A percentile compares a stretch with the other conserved stretches of the same genome.
phyloP scores from a whole-genome alignment of 1,284 basidiomycete genomes.

The Pyrrhoderma noxium region DNA sequence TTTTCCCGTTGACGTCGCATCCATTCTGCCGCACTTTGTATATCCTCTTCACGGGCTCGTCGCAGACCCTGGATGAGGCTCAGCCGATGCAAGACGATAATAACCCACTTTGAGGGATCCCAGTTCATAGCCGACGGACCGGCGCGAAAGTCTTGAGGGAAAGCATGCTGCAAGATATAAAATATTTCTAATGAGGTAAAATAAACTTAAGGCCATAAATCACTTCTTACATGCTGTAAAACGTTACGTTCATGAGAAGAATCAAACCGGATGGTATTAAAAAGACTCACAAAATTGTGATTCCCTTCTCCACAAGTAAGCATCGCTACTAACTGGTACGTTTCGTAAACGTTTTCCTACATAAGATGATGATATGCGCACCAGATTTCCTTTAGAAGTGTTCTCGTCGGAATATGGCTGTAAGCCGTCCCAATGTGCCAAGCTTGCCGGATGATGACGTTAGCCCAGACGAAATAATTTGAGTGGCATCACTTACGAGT shows the following conservation, averaged over 20 bases:
- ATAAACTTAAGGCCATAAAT: slow-evolving; percentile 1
- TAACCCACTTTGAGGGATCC: slow-evolving; percentile 82
- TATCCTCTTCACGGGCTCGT: slow-evolving; percentile 51
- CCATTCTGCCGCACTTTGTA: slow-evolving; percentile 45
- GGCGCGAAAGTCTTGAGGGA: slow-evolving; percentile 69
- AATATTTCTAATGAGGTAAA: background rate
- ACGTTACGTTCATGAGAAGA: background rate
- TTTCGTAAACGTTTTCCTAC: background rate
- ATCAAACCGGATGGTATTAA: too few relatives aligned
- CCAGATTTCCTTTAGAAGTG: slow-evolving; percentile 66
- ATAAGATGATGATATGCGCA: slow-evolving; percentile 26
- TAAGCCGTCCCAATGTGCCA: slow-evolving; percentile 74
- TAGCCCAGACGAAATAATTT: background rate
- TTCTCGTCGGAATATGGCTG: slow-evolving; percentile 76
- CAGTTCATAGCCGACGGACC: slow-evolving; percentile 56
- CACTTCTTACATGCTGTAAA: slow-evolving; percentile 17
- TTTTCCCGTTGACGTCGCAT: slow-evolving; percentile 35
- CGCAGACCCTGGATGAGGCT: slow-evolving; percentile 47
- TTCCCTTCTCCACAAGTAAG: slow-evolving; percentile 74
- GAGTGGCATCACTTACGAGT: slow-evolving; percentile 44
- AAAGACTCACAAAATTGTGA: slow-evolving; percentile 66
- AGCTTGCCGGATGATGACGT: slow-evolving; percentile 27
- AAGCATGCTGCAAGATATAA: slow-evolving; percentile 53
- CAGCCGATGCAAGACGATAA: slow-evolving; percentile 45
- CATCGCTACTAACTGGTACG: slow-evolving; percentile 52